Evolutionary conservation across 2,329 filamentous ascomycete species (phyloP).

Genomic region (Penicillium sp.): DNA sequence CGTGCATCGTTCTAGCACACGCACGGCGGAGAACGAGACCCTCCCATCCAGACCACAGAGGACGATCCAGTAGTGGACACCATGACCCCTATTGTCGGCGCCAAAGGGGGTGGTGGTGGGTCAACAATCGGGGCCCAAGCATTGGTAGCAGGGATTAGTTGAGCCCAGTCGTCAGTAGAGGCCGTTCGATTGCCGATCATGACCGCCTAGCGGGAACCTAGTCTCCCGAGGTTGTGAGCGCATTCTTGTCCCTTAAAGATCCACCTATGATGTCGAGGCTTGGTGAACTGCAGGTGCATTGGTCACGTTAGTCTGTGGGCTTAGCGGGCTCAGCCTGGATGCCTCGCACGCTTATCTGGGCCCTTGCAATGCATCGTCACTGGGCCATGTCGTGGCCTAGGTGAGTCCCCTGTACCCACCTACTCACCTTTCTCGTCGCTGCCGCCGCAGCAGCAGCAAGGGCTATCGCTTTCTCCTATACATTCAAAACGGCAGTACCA

Average conservation of each 20-base stretch:
- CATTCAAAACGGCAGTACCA: background rate
- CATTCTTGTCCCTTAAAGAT: slow-evolving; percentile 21
- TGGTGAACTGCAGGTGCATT: slow-evolving; percentile 17
- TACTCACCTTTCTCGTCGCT: slow-evolving; percentile 6
- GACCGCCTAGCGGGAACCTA: slow-evolving; percentile 22
- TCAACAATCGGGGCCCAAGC: slow-evolving; percentile 18
- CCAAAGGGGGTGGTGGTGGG: slow-evolving; percentile 12
- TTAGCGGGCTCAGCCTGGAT: too few species aligned
- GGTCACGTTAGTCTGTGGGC: slow-evolving; percentile 1
- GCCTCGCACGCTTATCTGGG: slow-evolving; percentile 3
- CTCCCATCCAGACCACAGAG: background rate
- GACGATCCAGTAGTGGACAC: background rate
- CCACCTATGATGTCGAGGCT: slow-evolving; percentile 16
- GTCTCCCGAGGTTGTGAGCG: slow-evolving; percentile 5
- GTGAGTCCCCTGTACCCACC: background rate
- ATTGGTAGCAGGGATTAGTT: slow-evolving; percentile 18
- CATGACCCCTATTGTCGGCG: slow-evolving; percentile 1
- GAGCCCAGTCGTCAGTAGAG: slow-evolving; percentile 9
- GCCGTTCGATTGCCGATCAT: slow-evolving; percentile 28
- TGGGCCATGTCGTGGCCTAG: slow-evolving; percentile 1
- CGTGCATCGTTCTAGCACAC: slow-evolving; percentile 11
- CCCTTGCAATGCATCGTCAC: slow-evolving; percentile 7
- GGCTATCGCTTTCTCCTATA: slow-evolving; percentile 14
- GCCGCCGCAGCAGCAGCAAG: slow-evolving; percentile 5
- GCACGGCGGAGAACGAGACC: background rate